phyloP scores from a whole-genome alignment of 257 asterid genomes.

The Plantago elongata region DNA sequence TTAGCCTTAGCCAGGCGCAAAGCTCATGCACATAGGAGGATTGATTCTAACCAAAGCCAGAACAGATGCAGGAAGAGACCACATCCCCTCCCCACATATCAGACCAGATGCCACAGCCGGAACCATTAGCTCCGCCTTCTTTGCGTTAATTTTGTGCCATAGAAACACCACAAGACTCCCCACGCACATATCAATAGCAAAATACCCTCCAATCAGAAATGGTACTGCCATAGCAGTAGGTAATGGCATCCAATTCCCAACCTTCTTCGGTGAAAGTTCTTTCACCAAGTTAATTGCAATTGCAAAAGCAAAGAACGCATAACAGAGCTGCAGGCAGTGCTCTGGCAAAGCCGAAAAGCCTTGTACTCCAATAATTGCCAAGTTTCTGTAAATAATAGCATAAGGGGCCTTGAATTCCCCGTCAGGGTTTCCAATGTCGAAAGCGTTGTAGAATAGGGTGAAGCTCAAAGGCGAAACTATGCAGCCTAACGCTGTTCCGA shows the following conservation, averaged over 20 bases:
- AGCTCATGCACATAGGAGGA: constrained; percentile 86
- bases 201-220: constrained; percentile 64
- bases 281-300: constrained; percentile 42
- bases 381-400: constrained; percentile 66
- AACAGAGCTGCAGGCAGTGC: constrained; percentile 74
- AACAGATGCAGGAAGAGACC: constrained; percentile 76
- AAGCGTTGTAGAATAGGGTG: constrained; percentile 63
- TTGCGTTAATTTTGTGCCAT: constrained; percentile 47
- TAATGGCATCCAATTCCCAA: constrained; percentile 72
- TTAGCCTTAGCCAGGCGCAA: constrained; percentile 41
- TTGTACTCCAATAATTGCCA: constrained; percentile 76
- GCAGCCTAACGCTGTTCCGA: constrained; percentile 71
- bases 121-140: constrained; percentile 54
- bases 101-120: constrained; percentile 87
- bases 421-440: constrained; percentile 72
- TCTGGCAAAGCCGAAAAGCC: constrained; percentile 79
- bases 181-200: constrained; percentile 83
- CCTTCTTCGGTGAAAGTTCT: constrained; percentile 45
- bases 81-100: constrained; percentile 84
- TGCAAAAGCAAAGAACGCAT: constrained; percentile 65
- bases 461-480: constrained; percentile 55
- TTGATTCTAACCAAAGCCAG: constrained; percentile 60
- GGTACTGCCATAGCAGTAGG: constrained; percentile 93
- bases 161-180: constrained; percentile 61
- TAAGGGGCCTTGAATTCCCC: constrained; percentile 87